Evolutionary conservation across 106 monocot species (phyloP), one percentile per base, ranked within the genome.

Genomic region (Allium fistulosum): DNA sequence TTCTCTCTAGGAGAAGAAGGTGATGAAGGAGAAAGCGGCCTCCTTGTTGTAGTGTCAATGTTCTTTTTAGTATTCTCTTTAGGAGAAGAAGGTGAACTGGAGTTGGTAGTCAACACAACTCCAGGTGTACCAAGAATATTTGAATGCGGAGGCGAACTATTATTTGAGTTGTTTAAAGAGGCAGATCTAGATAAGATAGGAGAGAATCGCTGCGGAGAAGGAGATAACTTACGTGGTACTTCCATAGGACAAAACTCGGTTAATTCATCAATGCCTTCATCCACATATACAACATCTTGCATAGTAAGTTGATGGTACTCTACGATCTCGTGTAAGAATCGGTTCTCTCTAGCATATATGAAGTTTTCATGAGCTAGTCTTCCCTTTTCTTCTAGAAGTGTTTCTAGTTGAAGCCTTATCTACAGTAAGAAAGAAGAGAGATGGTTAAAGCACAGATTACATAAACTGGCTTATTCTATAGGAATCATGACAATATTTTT

Each of bases 221-320:
- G 22, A 14, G 64, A 37, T 14, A 68, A 46, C 17, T 17, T 48
- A n/a, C 72, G 45, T 45, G 76, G 55, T 14, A 74, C 61, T 10
- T 76, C 80, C 47, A 81, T 74, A 11, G 89, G 83, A 51, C 77
- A 82, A 47, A 97, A 88, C 65, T 97, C 92, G 0, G 80, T 58
- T 27, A 87, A 87, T 48, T 94, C 90, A 53, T 94, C 85, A 16
- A 74, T 77, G 49, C 82, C 83, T 70, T 88, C 90, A 47, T 97
- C 86, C 58, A 91, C 56, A 46, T 83, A 84, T 22, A 88, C 77
- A 49, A 94, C 90, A 58, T 80, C 90, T 71, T 89, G 82, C 77
- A 83, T 85, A 2, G 87, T 93, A 14, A 93, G 79, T 69, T 90
- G 94, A 71, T 94, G 94, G 66, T 84, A 90, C 56, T 94, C 94